A percentile compares a stretch with the other conserved stretches of the same genome.
phyloP scores from a whole-genome alignment of 495 filamentous ascomycete species.

The Xylaria intraflava region DNA sequence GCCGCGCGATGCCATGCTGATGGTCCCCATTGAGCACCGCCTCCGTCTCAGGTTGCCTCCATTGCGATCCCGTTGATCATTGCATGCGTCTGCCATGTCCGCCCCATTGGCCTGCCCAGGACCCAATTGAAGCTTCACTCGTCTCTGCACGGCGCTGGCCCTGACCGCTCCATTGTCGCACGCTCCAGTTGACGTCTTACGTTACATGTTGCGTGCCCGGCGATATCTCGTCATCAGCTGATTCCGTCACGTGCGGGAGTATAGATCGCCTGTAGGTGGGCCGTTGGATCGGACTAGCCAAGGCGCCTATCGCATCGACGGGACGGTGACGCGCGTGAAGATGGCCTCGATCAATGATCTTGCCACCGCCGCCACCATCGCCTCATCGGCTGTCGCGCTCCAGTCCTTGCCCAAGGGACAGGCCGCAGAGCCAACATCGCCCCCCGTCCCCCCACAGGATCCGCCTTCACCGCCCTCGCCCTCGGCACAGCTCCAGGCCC shows the following conservation, averaged over 20 bases:
- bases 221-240: not conserved
- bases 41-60: not conserved
- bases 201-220: not conserved
- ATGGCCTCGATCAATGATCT: constrained; percentile 43
- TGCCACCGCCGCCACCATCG: constrained; percentile 34
- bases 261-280: not conserved
- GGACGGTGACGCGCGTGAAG: not conserved
- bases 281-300: not conserved
- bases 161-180: not conserved
- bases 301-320: not conserved
- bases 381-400: constrained; percentile 29
- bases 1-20: not conserved
- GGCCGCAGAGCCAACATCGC: not conserved
- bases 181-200: too few relatives aligned
- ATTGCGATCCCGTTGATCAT: constrained; percentile 17
- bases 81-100: constrained; percentile 3
- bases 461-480: constrained; percentile 10
- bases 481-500: constrained; percentile 11
- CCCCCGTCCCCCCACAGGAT: constrained; percentile 3
- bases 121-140: constrained; percentile 1
- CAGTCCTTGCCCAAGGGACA: constrained; percentile 17
- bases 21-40: not conserved
- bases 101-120: constrained; percentile 4
- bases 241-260: constrained; percentile 2
- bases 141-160: not conserved